Evolutionary conservation across 2,329 filamentous ascomycete genomes (phyloP).

Genomic region (Stemphylium vesicarium): DNA sequence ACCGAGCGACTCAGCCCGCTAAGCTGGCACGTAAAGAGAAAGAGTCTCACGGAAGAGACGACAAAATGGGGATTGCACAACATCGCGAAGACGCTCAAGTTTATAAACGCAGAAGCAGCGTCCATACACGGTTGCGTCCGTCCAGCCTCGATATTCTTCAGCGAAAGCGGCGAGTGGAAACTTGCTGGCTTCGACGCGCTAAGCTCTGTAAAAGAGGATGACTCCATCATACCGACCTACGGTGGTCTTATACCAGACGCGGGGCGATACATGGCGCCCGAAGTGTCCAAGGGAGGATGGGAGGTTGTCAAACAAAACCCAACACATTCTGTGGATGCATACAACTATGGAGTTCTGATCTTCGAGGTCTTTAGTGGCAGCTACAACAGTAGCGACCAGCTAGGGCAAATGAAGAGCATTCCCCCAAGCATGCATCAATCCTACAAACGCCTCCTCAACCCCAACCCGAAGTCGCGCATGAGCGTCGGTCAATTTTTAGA

Average conservation of each 20-base stretch:
- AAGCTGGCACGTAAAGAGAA: slow-evolving; percentile 87
- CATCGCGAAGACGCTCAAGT: slow-evolving; percentile 91
- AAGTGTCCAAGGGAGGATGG: slow-evolving; percentile 88
- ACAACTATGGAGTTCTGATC: slow-evolving; percentile 81
- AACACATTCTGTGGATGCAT: slow-evolving; percentile 82
- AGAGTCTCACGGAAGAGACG: slow-evolving; percentile 87
- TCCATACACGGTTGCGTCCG: slow-evolving; percentile 90
- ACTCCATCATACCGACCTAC: slow-evolving; percentile 90
- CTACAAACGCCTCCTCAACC: slow-evolving; percentile 87
- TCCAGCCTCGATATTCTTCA: slow-evolving; percentile 86
- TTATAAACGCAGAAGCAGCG: slow-evolving; percentile 91
- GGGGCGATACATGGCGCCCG: slow-evolving; percentile 82
- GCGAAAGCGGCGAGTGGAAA: slow-evolving; percentile 98
- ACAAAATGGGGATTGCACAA: slow-evolving; percentile 95
- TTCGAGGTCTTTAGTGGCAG: slow-evolving; percentile 92
- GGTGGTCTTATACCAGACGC: slow-evolving; percentile 88
- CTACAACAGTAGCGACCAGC: slow-evolving; percentile 77
- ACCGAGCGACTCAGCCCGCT: slow-evolving; percentile 89
- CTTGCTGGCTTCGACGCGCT: slow-evolving; percentile 91
- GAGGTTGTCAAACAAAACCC: slow-evolving; percentile 85
- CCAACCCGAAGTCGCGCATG: slow-evolving; percentile 86
- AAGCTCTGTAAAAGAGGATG: slow-evolving; percentile 94
- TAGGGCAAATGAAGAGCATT: slow-evolving; percentile 83
- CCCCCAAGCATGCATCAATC: slow-evolving; percentile 87
- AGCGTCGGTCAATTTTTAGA: slow-evolving; percentile 87